A percentile compares a stretch with the other conserved stretches of the same genome.
These are phyloP conservation scores for Fraxinus sp. DNA, from an alignment of 305 asterid species.

Conservation along the genomic window DNA sequence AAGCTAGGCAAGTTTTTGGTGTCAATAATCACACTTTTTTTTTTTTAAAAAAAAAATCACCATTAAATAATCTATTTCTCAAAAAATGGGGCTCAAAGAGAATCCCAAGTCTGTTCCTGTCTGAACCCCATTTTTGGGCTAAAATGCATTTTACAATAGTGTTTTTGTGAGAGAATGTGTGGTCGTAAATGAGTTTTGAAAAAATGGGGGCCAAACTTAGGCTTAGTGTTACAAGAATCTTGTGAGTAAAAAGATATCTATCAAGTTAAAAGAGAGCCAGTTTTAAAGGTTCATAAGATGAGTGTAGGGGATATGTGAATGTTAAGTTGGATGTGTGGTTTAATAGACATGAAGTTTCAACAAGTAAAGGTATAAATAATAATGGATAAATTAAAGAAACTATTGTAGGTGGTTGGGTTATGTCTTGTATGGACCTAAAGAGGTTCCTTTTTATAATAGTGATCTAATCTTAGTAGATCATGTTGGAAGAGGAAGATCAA, in stretches of 20 bases:
- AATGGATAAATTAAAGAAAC: neutral
- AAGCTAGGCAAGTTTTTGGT: too few relatives aligned
- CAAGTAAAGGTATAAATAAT: neutral
- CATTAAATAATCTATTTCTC: too few relatives aligned
- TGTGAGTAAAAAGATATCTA: neutral
- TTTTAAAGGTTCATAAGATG: neutral
- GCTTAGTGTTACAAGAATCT: neutral
- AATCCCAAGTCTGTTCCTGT: too few relatives aligned
- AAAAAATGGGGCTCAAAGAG: too few relatives aligned
- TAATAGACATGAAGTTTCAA: neutral
- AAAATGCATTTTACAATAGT: too few relatives aligned
- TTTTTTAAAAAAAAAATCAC: too few relatives aligned
- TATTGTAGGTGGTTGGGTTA: neutral
- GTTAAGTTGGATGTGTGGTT: neutral
- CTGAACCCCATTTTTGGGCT: too few relatives aligned
- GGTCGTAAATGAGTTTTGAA: too few relatives aligned
- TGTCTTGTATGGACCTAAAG: neutral
- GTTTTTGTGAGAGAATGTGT: too few relatives aligned
- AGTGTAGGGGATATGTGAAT: neutral
- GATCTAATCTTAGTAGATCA: neutral
- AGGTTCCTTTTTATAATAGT: neutral
- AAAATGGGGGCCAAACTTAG: too few relatives aligned
- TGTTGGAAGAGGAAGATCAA: neutral
- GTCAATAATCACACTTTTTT: too few relatives aligned
- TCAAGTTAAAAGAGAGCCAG: neutral